A percentile compares a stretch with the other conserved stretches of the same genome.
phyloP scores from a whole-genome alignment of 2,329 filamentous ascomycete species.

The Orbilia brochopaga region DNA sequence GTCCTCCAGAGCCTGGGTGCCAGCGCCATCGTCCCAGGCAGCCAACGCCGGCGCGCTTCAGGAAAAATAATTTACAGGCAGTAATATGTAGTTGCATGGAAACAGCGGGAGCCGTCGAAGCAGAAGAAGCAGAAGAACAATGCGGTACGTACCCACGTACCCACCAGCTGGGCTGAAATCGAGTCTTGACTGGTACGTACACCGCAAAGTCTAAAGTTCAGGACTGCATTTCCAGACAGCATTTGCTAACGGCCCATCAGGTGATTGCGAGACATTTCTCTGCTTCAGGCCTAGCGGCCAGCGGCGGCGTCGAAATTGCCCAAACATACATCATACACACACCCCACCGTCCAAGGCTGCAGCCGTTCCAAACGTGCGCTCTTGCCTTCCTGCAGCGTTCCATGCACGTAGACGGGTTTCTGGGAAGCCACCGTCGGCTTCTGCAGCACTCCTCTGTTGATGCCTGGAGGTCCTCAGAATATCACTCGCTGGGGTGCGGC shows the following conservation, averaged over 20 bases:
- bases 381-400: slow-evolving; percentile 1
- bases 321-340: slow-evolving; percentile 18
- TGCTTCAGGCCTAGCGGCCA: slow-evolving; percentile 34
- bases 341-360: slow-evolving; percentile 1
- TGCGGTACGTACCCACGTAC: too few species aligned
- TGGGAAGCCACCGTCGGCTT: slow-evolving; percentile 49
- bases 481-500: slow-evolving; percentile 24
- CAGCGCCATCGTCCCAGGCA: slow-evolving; percentile 44
- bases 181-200: too few species aligned
- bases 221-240: too few species aligned
- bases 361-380: neutral
- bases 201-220: too few species aligned
- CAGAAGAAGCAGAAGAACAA: too few species aligned
- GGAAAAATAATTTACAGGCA: neutral
- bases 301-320: slow-evolving; percentile 27
- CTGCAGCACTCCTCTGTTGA: slow-evolving; percentile 36
- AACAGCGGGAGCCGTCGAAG: too few species aligned
- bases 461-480: slow-evolving; percentile 43
- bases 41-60: slow-evolving; percentile 29
- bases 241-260: slow-evolving; percentile 10
- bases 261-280: slow-evolving; percentile 31
- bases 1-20: slow-evolving; percentile 1
- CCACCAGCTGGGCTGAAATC: too few species aligned
- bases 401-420: slow-evolving; percentile 31
- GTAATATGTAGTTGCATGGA: neutral